A percentile compares a stretch with the other conserved stretches of the same genome.
These are phyloP conservation scores for Metarhizium robertsii DNA, from an alignment of 2,329 filamentous ascomycete species.

Conservation along the genomic window DNA sequence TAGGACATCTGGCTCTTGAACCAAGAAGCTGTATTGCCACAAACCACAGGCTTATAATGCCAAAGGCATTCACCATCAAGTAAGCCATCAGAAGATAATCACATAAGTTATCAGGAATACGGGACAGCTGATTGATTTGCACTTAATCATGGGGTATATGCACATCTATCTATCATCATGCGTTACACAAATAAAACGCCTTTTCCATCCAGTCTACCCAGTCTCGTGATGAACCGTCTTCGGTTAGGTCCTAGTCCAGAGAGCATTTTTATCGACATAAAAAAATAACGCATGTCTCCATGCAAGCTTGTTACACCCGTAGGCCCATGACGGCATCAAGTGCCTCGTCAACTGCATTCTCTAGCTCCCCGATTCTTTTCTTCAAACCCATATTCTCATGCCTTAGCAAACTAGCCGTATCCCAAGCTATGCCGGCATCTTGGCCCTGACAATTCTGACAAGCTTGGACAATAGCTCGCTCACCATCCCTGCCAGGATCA, in stretches of 20 bases:
- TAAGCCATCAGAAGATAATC: not conserved
- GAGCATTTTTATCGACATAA: not conserved
- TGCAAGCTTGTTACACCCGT: not conserved
- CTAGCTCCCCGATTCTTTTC: conserved; percentile 46
- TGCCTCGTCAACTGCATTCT: conserved; percentile 51
- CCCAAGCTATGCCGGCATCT: conserved; percentile 52
- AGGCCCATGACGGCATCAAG: conserved; percentile 51
- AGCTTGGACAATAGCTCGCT: conserved; percentile 15
- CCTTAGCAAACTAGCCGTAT: conserved; percentile 51
- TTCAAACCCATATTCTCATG: conserved; percentile 56
- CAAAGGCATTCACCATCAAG: not conserved
- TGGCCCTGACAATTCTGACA: conserved; percentile 51
- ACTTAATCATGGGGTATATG: not conserved
- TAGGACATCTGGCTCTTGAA: too few species aligned
- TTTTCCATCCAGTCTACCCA: not conserved
- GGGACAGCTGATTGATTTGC: not conserved
- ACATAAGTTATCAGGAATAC: not conserved
- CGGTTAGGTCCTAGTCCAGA: not conserved
- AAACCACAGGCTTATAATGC: too few species aligned
- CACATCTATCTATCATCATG: not conserved
- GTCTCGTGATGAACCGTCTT: not conserved
- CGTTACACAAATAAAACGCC: conserved; percentile 2
- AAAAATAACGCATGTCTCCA: not conserved
- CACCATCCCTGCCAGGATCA: conserved; percentile 14
- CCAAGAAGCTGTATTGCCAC: too few species aligned